Evolutionary conservation across 1,139 yeast genomes (phyloP).

Genomic region (Sugiyamaella sp.): DNA sequence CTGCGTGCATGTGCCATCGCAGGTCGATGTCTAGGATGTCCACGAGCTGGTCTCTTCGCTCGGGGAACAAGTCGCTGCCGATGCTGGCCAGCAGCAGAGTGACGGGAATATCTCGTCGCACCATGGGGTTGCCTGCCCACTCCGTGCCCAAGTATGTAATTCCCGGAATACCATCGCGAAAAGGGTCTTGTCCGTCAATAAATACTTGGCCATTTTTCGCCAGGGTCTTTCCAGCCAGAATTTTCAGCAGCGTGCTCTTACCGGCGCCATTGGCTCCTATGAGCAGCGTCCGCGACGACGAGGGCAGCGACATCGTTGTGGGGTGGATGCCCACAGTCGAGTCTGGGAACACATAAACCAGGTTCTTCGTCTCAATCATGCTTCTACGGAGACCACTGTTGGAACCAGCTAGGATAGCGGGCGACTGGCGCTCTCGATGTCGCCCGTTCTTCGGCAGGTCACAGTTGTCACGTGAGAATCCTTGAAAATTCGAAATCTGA

Average conservation of each 20-base stretch:
- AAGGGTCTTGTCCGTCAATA: conserved; percentile 86
- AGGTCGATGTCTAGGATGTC: conserved; percentile 81
- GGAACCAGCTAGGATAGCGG: not conserved
- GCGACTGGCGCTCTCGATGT: not conserved
- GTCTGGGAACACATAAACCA: conserved; percentile 72
- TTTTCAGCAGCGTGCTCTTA: conserved; percentile 79
- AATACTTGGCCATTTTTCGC: conserved; percentile 65
- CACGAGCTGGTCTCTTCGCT: conserved; percentile 74
- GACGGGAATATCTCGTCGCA: conserved; percentile 88
- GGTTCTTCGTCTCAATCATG: conserved; percentile 59
- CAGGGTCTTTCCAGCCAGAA: conserved; percentile 89
- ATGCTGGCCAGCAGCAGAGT: conserved; percentile 73
- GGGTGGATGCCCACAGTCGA: conserved; percentile 70
- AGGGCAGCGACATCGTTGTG: conserved; percentile 60
- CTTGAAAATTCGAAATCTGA: not conserved
- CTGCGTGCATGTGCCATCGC: conserved; percentile 87
- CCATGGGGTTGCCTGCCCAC: conserved; percentile 93
- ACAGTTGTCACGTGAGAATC: conserved; percentile 8
- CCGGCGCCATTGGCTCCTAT: conserved; percentile 99
- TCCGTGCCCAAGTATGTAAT: conserved; percentile 95
- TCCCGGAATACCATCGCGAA: conserved; percentile 60
- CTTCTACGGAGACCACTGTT: not conserved
- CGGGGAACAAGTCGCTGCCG: conserved; percentile 76
- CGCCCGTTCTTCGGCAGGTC: not conserved
- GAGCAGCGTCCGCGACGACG: conserved; percentile 74